Evolutionary conservation across 78 protist genomes (phyloP).

Genomic region (Chrysochromulina tobinii): DNA sequence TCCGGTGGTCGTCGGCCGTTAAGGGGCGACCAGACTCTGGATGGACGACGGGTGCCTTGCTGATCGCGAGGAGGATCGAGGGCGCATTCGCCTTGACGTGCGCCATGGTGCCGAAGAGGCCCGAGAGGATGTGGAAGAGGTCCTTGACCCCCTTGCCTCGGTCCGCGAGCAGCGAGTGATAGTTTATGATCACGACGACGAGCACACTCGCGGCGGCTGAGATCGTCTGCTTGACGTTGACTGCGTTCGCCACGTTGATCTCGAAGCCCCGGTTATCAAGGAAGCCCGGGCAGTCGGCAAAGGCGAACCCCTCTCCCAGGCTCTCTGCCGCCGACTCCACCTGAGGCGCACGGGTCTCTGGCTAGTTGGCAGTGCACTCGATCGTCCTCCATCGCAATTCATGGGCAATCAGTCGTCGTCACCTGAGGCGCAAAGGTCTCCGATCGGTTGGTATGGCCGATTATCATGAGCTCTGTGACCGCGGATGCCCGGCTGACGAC

Average conservation of each 20-base stretch:
- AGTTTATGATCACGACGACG: neutral
- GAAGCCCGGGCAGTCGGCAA: neutral
- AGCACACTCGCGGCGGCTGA: neutral
- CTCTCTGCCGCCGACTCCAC: neutral
- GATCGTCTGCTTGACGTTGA: neutral
- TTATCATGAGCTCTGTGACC: neutral
- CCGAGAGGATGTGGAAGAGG: neutral
- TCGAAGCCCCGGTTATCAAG: neutral
- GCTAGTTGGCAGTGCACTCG: neutral
- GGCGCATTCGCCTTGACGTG: neutral
- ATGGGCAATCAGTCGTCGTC: neutral
- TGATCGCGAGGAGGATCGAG: neutral
- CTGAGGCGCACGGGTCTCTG: neutral
- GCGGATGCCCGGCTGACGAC: neutral
- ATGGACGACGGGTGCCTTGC: too few species aligned
- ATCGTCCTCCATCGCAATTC: neutral
- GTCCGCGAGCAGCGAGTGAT: neutral
- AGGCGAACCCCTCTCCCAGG: neutral
- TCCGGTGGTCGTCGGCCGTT: too few species aligned
- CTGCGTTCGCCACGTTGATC: neutral
- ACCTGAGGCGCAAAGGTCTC: neutral
- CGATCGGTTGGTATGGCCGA: neutral
- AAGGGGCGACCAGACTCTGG: too few species aligned
- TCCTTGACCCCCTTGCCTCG: neutral
- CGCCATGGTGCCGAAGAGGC: neutral